Percentiles rank a stretch among this genome's conserved stretches.
Conservation (phyloP, 2,329 filamentous ascomycete genomes). For the Fusarium veterinarium region DNA sequence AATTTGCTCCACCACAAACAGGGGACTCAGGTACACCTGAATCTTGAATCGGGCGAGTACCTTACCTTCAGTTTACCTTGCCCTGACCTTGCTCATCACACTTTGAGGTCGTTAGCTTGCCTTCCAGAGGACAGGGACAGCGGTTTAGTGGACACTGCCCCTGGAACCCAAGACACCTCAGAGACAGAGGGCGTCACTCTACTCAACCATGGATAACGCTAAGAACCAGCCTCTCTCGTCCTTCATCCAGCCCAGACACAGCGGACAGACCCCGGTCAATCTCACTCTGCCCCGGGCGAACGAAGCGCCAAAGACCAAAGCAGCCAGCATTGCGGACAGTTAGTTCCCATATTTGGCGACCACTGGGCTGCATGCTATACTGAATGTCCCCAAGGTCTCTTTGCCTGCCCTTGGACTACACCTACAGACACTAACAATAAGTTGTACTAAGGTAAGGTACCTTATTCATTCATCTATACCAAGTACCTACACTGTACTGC, state of each 20-base stretch:
- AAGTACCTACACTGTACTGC: background rate
- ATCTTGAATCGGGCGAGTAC: slow-evolving; percentile 14
- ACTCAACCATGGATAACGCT: background rate
- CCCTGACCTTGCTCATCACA: slow-evolving; percentile 9
- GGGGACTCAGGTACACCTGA: slow-evolving; percentile 33
- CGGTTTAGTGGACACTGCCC: background rate
- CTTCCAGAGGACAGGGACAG: background rate
- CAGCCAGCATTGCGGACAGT: slow-evolving; percentile 32
- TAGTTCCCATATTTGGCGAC: slow-evolving; percentile 34
- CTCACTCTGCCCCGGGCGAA: slow-evolving; percentile 23
- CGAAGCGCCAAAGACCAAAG: slow-evolving; percentile 38
- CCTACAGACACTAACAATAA: background rate
- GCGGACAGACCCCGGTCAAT: slow-evolving; percentile 12
- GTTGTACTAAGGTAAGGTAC: background rate
- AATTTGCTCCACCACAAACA: slow-evolving; percentile 8
- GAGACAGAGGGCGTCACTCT: background rate
- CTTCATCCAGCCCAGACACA: slow-evolving; percentile 9
- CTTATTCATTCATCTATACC: background rate
- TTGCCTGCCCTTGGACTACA: background rate
- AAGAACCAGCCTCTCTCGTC: slow-evolving; percentile 11
- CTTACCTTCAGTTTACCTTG: background rate
- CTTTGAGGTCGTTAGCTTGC: background rate
- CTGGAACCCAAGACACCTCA: background rate
- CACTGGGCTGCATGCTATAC: slow-evolving; percentile 14
- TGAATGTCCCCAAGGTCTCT: background rate